A percentile compares a stretch with the other conserved stretches of the same genome.
Conservation (phyloP, 1,284 basidiomycete genomes). For the Schizophyllum commune region DNA sequence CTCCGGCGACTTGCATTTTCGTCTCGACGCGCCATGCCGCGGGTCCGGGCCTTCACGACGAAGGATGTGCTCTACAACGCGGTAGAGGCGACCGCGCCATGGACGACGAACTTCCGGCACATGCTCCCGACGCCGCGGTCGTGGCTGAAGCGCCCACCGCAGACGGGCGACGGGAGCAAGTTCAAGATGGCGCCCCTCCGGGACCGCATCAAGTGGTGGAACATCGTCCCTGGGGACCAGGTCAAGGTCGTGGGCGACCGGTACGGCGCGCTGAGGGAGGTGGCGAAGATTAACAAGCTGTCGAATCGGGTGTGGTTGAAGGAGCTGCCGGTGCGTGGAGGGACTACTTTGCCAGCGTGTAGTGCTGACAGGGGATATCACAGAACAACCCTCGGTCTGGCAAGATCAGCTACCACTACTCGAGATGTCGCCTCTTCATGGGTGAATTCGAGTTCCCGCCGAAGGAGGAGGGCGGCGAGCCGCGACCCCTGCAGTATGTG, state of each 20-base stretch:
- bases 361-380: slow-evolving; percentile 15
- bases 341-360: slow-evolving; percentile 18
- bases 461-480: slow-evolving; percentile 32
- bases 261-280: slow-evolving; percentile 42
- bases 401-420: slow-evolving; percentile 56
- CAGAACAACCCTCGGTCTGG: slow-evolving; percentile 18
- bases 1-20: neutral
- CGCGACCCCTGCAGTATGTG: slow-evolving; percentile 39
- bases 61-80: slow-evolving; percentile 9
- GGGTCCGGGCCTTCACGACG: neutral
- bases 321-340: neutral
- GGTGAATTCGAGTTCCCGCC: slow-evolving; percentile 56
- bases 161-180: slow-evolving; percentile 7
- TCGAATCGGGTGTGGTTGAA: slow-evolving; percentile 67
- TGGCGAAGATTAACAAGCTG: slow-evolving; percentile 62
- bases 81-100: slow-evolving; percentile 38
- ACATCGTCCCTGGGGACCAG: slow-evolving; percentile 76
- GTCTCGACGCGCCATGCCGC: neutral
- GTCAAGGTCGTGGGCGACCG: slow-evolving; percentile 57
- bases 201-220: slow-evolving; percentile 79
- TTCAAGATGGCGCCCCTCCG: slow-evolving; percentile 49
- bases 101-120: slow-evolving; percentile 49
- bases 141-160: slow-evolving; percentile 20
- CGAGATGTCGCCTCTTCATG: slow-evolving; percentile 67
- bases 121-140: slow-evolving; percentile 21